Evolutionary conservation across 495 filamentous ascomycete genomes (phyloP).

Genomic region (Lophiostoma macrostomum): DNA sequence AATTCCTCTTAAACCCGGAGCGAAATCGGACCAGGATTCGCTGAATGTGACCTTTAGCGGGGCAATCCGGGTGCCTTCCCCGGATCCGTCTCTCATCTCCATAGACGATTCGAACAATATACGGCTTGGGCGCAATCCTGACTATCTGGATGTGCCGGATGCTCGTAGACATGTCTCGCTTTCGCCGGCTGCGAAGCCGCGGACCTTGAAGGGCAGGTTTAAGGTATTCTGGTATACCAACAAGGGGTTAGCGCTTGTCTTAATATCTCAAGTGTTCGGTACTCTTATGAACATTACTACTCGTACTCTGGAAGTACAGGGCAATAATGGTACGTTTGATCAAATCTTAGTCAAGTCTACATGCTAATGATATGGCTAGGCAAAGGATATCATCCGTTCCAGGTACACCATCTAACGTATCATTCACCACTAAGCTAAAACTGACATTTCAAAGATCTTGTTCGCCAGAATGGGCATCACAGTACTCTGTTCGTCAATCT

Average conservation of each 20-base stretch:
- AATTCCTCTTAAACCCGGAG: conserved; percentile 14
- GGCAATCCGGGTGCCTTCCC: conserved; percentile 31
- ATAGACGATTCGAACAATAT: conserved; percentile 37
- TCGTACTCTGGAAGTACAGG: conserved; percentile 71
- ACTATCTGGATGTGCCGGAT: conserved; percentile 14
- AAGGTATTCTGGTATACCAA: conserved; percentile 50
- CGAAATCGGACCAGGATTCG: conserved; percentile 25
- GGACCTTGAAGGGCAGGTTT: conserved; percentile 30
- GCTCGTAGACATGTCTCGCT: conserved; percentile 19
- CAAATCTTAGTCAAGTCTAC: background rate
- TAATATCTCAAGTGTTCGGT: conserved; percentile 78
- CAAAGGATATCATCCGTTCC: conserved; percentile 76
- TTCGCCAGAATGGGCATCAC: conserved; percentile 85
- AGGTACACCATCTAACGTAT: conserved; percentile 45
- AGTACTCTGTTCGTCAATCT: conserved; percentile 59
- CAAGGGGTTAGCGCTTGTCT: conserved; percentile 70
- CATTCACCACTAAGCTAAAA: background rate
- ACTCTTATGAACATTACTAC: conserved; percentile 85
- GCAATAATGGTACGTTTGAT: conserved; percentile 42
- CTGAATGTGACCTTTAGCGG: conserved; percentile 21
- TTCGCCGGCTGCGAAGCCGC: conserved; percentile 30
- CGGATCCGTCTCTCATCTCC: conserved; percentile 38
- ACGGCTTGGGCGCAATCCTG: conserved; percentile 24
- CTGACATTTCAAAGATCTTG: conserved; percentile 54
- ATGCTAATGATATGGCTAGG: conserved; percentile 32